Evolutionary conservation across 306 rosid genomes (phyloP), one percentile per base, ranked within the genome.

Genomic region (Inga leiocalycina): DNA sequence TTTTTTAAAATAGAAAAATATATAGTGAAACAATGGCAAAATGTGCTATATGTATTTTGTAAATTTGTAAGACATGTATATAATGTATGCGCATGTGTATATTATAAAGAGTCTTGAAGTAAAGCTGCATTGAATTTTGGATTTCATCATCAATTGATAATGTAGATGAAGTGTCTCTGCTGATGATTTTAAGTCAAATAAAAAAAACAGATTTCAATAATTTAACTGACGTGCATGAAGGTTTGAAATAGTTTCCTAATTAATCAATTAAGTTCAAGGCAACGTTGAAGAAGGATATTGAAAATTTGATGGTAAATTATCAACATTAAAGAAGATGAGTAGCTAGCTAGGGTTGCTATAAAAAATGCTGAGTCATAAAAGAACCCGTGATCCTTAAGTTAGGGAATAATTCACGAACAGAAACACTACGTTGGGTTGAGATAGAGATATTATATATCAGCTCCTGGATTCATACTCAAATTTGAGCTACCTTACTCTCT

Each of bases 371-470:
- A 57, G 64, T 56, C 64, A 56, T 8, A 2, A 39, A 39, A 54
- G 22, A 54, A 54, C 61, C 61, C 86, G 73, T 88, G 87, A 73
- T 61, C 79, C 64, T 69, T 41, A 88, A 86, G 91, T 75, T 76
- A 83, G 77, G 87, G 86, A 61, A 48, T 5, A 6, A 17, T 15
- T 59, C n/a, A 30, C 59, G 41, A 39, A 39, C 43, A 39, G 8
- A 44, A 77, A 45, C 32, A 77, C 51, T 67, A 16, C 24, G 3
- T 22, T 75, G 81, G 45, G 71, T 65, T 65, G 39, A 82, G 45
- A 17, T 52, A 16, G 22, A 19, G 20, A 10, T 45, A 45, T 45
- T 45, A 9, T 3, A 45, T 11, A 45, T 10, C 11, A 11, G 13
- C 13, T 45, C 14, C 48, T 52, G 59, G 59, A 52, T 52, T 52